phyloP scores from a whole-genome alignment of 352 stramenopile genomes.

The Phytophthora fragariae region DNA sequence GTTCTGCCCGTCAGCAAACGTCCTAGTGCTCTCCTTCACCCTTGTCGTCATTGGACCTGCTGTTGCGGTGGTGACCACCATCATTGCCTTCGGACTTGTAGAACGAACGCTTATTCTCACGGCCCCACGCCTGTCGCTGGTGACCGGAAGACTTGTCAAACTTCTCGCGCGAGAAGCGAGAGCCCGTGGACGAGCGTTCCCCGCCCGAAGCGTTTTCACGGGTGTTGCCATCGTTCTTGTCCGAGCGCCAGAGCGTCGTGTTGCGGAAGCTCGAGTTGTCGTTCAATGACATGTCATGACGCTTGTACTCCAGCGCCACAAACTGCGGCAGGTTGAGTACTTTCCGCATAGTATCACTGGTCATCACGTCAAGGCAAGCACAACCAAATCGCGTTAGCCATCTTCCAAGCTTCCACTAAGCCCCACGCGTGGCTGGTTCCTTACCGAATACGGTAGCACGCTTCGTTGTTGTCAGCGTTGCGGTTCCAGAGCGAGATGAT shows the following conservation, averaged over 20 bases:
- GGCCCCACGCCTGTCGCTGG: constrained; percentile 63
- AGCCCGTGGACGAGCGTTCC: constrained; percentile 41
- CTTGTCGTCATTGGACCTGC: constrained; percentile 45
- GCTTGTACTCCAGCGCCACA: constrained; percentile 93
- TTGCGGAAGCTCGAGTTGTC: constrained; percentile 86
- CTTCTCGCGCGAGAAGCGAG: constrained; percentile 68
- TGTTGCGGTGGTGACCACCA: constrained; percentile 40
- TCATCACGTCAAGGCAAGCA: neutral
- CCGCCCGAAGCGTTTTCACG: constrained; percentile 30
- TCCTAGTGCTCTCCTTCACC: constrained; percentile 30
- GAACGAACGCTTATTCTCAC: constrained; percentile 67
- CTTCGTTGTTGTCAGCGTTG: constrained; percentile 93
- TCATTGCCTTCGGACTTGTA: constrained; percentile 58
- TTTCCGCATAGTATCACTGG: constrained; percentile 89
- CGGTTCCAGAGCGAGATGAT: constrained; percentile 96
- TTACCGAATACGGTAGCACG: constrained; percentile 85
- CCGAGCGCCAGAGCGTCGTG: constrained; percentile 80
- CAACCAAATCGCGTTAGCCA: neutral
- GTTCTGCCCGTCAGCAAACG: neutral
- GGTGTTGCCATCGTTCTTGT: constrained; percentile 52
- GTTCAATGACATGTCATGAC: constrained; percentile 87
- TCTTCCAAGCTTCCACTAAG: neutral
- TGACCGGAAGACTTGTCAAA: constrained; percentile 50
- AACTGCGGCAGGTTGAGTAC: constrained; percentile 93
- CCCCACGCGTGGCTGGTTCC: neutral